These are phyloP conservation scores for Rhizophagus sp. DNA, from an alignment of 192 early-diverging fungal genomes.

Conservation along the genomic window DNA sequence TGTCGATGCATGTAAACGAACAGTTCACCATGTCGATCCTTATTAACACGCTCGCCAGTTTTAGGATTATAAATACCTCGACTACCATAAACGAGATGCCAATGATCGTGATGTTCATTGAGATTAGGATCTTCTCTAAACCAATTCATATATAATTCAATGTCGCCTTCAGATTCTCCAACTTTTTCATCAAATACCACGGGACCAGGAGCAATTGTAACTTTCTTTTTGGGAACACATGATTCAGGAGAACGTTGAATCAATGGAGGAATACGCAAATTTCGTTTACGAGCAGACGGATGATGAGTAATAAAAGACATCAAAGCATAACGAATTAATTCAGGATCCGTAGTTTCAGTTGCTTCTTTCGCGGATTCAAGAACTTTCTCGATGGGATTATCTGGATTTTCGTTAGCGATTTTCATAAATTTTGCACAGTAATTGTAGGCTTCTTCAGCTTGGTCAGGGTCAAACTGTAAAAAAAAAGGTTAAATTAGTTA, in stretches of 20 bases:
- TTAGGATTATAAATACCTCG: too few relatives aligned
- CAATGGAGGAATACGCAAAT: background rate
- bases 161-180: background rate
- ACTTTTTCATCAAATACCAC: background rate
- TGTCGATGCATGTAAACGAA: too few relatives aligned
- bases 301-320: conserved; percentile 1
- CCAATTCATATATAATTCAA: background rate
- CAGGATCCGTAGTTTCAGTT: background rate
- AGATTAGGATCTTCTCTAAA: conserved; percentile 7
- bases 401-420: background rate
- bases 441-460: too few relatives aligned
- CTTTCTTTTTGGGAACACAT: background rate
- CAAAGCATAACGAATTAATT: conserved; percentile 6
- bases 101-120: too few relatives aligned
- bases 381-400: background rate
- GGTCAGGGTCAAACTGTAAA: too few relatives aligned
- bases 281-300: background rate
- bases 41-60: too few relatives aligned
- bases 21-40: too few relatives aligned
- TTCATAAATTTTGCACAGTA: background rate
- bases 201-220: background rate
- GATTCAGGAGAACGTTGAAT: background rate
- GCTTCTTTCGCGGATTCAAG: background rate
- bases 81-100: too few relatives aligned
- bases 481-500: too few relatives aligned